A percentile compares a stretch with the other conserved stretches of the same genome.
These are phyloP conservation scores for Xylariomycetidae sp. DNA, from an alignment of 2,329 filamentous ascomycete genomes.

Conservation along the genomic window DNA sequence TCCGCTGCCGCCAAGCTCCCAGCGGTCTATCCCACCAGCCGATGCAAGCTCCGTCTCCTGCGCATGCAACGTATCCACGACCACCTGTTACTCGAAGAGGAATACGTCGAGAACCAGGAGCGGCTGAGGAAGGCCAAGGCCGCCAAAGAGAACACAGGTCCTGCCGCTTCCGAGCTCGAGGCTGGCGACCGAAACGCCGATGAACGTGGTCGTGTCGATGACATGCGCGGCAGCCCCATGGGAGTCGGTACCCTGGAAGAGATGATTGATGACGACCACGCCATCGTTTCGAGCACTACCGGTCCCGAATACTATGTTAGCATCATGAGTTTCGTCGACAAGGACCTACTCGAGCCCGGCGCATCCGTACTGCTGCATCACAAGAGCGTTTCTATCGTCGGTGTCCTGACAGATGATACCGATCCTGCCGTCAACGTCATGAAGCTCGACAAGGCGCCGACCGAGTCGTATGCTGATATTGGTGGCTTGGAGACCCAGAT, in stretches of 20 bases:
- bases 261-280: conserved; percentile 98
- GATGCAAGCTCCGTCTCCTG: conserved; percentile 94
- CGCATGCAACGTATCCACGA: conserved; percentile 99
- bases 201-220: conserved; percentile 89
- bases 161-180: conserved; percentile 66
- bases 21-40: conserved; percentile 86
- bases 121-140: conserved; percentile 88
- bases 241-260: conserved; percentile 96
- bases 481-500: conserved; percentile 94
- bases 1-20: conserved; percentile 95
- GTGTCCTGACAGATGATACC: conserved; percentile 92
- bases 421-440: conserved; percentile 96
- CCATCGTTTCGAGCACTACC: conserved; percentile 95
- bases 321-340: conserved; percentile 99
- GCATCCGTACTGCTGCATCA: conserved; percentile 94
- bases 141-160: conserved; percentile 63
- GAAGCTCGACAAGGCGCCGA: conserved; percentile 98
- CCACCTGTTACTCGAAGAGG: conserved; percentile 91
- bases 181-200: conserved; percentile 84
- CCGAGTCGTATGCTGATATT: conserved; percentile 97
- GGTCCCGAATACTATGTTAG: conserved; percentile 99
- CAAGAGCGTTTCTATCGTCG: conserved; percentile 96
- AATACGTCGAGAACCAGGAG: conserved; percentile 99
- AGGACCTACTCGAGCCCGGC: conserved; percentile 93
- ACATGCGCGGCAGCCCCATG: conserved; percentile 98